A percentile compares a stretch with the other conserved stretches of the same genome.
Evolutionary conservation across 345 rosid species (phyloP).

Genomic region (Zanthoxylum bungeanum): DNA sequence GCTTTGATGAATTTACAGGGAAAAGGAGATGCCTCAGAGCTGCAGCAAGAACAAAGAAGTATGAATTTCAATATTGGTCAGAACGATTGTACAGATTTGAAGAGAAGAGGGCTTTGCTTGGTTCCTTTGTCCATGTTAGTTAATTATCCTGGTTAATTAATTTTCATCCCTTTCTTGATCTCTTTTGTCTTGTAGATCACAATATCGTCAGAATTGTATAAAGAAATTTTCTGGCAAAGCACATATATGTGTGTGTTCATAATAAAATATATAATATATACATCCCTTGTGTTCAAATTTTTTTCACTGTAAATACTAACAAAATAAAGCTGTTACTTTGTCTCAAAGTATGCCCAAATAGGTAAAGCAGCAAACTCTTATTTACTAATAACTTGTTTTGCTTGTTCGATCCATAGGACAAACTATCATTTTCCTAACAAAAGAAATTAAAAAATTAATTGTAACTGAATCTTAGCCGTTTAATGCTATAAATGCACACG

Average conservation of each 20-base stretch:
- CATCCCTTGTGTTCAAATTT: not conserved
- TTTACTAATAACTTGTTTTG: no score
- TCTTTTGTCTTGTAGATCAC: not conserved
- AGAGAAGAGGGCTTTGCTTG: conserved; percentile 73
- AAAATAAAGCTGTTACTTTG: no score
- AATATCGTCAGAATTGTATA: conserved; percentile 6
- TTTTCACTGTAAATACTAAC: no score
- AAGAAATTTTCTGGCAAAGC: conserved; percentile 15
- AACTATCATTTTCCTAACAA: no score
- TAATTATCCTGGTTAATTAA: conserved; percentile 46
- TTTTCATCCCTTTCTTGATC: not conserved
- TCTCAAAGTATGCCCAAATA: no score
- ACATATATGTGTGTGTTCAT: no score
- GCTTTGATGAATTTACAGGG: conserved; percentile 29
- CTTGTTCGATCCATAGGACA: no score
- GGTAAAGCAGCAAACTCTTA: no score
- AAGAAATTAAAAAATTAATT: no score
- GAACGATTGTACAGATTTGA: conserved; percentile 40
- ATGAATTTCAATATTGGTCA: conserved; percentile 22
- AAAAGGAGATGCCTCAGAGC: conserved; percentile 16
- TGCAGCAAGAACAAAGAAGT: conserved; percentile 24
- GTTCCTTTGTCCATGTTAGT: conserved; percentile 76
- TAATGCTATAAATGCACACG: no score
- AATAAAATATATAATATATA: no score
- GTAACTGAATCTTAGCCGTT: no score